Base-by-base conservation (phyloP, 1,284 basidiomycete genomes). In the Volvariella surrecta region DNA sequence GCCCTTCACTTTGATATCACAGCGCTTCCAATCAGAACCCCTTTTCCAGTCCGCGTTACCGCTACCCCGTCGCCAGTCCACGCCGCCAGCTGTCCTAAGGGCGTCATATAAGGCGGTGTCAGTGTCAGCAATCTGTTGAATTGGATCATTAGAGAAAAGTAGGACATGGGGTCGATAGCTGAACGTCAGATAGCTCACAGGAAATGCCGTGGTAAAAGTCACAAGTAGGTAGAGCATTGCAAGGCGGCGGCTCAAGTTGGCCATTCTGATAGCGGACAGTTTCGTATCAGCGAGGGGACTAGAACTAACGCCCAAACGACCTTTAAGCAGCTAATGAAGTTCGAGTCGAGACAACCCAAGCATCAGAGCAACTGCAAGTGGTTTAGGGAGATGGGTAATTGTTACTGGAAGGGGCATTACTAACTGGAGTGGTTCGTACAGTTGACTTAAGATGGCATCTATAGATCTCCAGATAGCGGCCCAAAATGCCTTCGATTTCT, bases 201-300 rank as follows among this genome's bases (percentile, higher is more conserved):
- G 64, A 32, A 57, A 49, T 49, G 62, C 59, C 48, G 57, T 54
- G 44, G 54, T 56, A 39, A 53, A 51, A 34, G 54, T 51, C 21
- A 56, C 48, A 40, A 64, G 49, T 45, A 61, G 48, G 45, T 64
- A 47, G 28, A 57, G 55, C 32, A 65, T 40, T 31, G 59, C 38
- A 38, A 55, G 50, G 40, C 62, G 50, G 46, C 59, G 59, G 49
- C 55, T 60, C 51, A 57, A 51, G 40, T 48, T 52, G 48, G 60
- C 44, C 60, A 63, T 62, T 43, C 46, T 49, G 30, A 45, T 44
- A 32, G 35, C 45, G 48, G 50, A 52, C 50, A 52, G 46, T 50
- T 20, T 28, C 49, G 37, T 50, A 40, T 53, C 48, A 51, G 47
- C 45, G 43, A 32, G 44, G 43, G 32, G 15, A 35, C 21, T n/a